A percentile compares a stretch with the other conserved stretches of the same genome.
These are phyloP conservation scores for Huntiella decipiens DNA, from an alignment of 2,329 filamentous ascomycete species.

Conservation along the genomic window DNA sequence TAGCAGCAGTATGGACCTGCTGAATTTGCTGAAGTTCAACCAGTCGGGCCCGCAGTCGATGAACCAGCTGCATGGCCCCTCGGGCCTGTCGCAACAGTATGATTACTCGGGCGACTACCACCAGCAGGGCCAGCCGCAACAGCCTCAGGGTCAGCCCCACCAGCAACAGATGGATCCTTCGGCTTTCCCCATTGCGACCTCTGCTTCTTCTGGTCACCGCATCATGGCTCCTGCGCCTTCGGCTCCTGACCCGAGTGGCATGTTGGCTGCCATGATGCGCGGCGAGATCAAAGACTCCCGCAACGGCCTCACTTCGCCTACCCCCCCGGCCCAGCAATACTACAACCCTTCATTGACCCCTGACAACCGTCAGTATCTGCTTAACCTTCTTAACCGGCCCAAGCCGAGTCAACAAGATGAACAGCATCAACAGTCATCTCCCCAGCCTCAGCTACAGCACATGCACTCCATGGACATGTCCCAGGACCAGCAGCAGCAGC, in stretches of 20 bases:
- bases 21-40: conserved; percentile 44
- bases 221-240: conserved; percentile 39
- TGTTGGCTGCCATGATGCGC: conserved; percentile 42
- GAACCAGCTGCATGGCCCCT: conserved; percentile 13
- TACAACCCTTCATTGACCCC: conserved; percentile 35
- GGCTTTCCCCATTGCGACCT: conserved; percentile 16
- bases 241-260: conserved; percentile 35
- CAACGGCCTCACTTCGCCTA: conserved; percentile 14
- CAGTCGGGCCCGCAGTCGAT: conserved; percentile 18
- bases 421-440: conserved; percentile 13
- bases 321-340: conserved; percentile 15
- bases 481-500: conserved; percentile 7
- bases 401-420: conserved; percentile 44
- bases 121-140: conserved; percentile 13
- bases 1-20: conserved; percentile 25
- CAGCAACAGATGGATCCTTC: conserved; percentile 13
- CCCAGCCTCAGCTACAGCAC: conserved; percentile 12
- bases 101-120: conserved; percentile 15
- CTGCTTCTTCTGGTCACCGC: conserved; percentile 18
- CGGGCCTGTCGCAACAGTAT: conserved; percentile 17
- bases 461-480: conserved; percentile 20
- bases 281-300: conserved; percentile 24
- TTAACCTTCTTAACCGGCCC: conserved; percentile 67
- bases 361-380: conserved; percentile 67
- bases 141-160: conserved; percentile 14